Evolutionary conservation across 2,329 filamentous ascomycete species (phyloP), one percentile per base, ranked within the genome.

Genomic region (Colletotrichum endophyticum): DNA sequence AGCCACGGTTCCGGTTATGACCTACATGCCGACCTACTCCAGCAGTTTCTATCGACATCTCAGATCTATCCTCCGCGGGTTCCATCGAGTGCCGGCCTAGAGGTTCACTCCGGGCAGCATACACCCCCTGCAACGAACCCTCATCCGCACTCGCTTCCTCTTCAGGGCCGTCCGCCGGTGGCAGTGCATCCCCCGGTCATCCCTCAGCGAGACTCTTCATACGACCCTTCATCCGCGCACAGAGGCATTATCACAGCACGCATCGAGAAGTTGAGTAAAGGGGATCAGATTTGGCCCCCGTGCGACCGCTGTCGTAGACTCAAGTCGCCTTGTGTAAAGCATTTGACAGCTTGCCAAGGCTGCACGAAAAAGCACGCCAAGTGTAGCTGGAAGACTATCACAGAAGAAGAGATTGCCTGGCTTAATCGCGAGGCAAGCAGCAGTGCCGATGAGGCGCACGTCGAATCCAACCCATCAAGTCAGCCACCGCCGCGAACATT

Each of bases 291-390:
- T 66, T 85, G 92, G n/a, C 96, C 95, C 12, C 95, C 95, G 0
- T 98, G 95, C 82, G 96, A 98, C 82, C 90, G 95, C 49, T 98
- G 95, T 82, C 90, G 95, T 61, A 90, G 95, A 34, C 87, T 98
- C 19, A 93, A 94, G 78, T 95, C 96, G 86, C 92, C 95, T 74
- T 98, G 95, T 78, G 87, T 96, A 64, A 98, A 98, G 85, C 95
- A 98, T 78, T 88, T 97, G 53, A 98, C 95, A 0, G 95, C 95
- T 11, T 98, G 96, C 81, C 92, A 94, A 84, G 95, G 95, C 27
- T 98, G 95, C 84, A 98, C 95, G 0, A 96, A 95, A 83, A 98
- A 98, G 83, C 95, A 98, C 82, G 95, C 95, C 25, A 96, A 96
- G 81, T 98, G 95, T 83, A 93, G 92, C 16, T 98, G 95, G 95